Base-by-base conservation (phyloP, 2,329 filamentous ascomycete genomes). In the Curvularia spicifera region DNA sequence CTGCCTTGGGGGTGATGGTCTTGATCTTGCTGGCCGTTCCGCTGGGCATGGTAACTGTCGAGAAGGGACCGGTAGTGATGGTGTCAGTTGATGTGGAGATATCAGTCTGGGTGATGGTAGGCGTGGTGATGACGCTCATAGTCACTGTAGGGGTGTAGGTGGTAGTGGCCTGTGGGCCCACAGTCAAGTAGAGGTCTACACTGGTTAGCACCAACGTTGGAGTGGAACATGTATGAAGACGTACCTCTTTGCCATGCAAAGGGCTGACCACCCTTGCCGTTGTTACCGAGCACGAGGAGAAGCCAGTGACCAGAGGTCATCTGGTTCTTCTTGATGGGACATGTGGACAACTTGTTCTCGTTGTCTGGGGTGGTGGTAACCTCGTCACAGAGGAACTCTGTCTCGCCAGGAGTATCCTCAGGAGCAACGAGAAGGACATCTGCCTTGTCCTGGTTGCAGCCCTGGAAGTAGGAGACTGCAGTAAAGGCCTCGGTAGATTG, bases 241-340 rank as follows among this genome's bases (percentile, higher is more conserved):
- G 70, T 76, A 69, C 80, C 78, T 68, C 80, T 73, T 63, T 81
- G 70, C 72, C 77, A 81, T 18, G 77, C 79, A 49, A 81, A 80
- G 0, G 80, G 79, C 22, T 76, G 71, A 18, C 76, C 78, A 15
- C 46, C 58, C 42, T 76, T 69, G 37, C 73, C 79, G 57, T 82
- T 81, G 61, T 81, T 79, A 35, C 81, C 81, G 33, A 79, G 64
- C 5, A 82, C 70, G 13, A 82, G 60, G 9, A 82, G 69, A 4
- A 78, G 76, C 77, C 78, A 82, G 33, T 78, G 75, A 6, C 80
- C 80, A 43, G 76, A 75, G n/a, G 62, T 69, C 69, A 82, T 78
- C 51, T 80, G 69, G 46, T 71, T 73, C 65, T 82, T 82, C 20
- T 68, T 57, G 28, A 80, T 72, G 2, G 78, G 78, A 56, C 80